These are phyloP conservation scores for Pythium plurisporium DNA, from an alignment of 352 stramenopile species.

Conservation along the genomic window DNA sequence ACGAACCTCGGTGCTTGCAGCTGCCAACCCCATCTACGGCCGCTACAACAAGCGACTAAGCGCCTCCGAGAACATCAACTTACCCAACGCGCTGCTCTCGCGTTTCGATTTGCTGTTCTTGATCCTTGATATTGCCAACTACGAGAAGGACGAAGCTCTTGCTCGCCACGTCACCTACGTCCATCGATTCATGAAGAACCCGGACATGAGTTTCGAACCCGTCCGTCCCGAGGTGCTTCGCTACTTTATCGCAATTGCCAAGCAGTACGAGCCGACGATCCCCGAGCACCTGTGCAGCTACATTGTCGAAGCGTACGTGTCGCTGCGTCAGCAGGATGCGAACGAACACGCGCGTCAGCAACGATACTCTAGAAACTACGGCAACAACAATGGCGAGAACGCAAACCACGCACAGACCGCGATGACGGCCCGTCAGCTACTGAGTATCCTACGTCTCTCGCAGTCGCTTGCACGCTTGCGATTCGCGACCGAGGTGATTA, in stretches of 20 bases:
- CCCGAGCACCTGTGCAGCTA: conserved; percentile 94
- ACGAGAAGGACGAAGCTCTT: conserved; percentile 89
- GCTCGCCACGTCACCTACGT: conserved; percentile 92
- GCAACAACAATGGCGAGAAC: conserved; percentile 23
- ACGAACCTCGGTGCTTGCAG: conserved; percentile 96
- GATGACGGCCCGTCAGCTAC: conserved; percentile 98
- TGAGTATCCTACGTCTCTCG: conserved; percentile 98
- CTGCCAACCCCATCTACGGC: conserved; percentile 98
- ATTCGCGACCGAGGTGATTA: conserved; percentile 94
- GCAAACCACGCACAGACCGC: conserved; percentile 92
- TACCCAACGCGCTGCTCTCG: conserved; percentile 98
- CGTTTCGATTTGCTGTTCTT: conserved; percentile 99
- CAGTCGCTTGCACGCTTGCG: conserved; percentile 95
- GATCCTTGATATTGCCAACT: conserved; percentile 95
- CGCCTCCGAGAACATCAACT: conserved; percentile 97
- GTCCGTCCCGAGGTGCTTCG: conserved; percentile 89
- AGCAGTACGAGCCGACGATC: conserved; percentile 83
- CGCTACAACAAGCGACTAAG: conserved; percentile 85
- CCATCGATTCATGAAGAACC: conserved; percentile 86
- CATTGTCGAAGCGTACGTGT: conserved; percentile 99
- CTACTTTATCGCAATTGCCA: conserved; percentile 87
- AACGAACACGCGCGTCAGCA: conserved; percentile 77
- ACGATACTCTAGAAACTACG: conserved; percentile 37
- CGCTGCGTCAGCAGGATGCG: conserved; percentile 91
- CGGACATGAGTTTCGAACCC: conserved; percentile 89